phyloP scores from a whole-genome alignment of 208 protist genomes.

The Trypanosoma congolense region DNA sequence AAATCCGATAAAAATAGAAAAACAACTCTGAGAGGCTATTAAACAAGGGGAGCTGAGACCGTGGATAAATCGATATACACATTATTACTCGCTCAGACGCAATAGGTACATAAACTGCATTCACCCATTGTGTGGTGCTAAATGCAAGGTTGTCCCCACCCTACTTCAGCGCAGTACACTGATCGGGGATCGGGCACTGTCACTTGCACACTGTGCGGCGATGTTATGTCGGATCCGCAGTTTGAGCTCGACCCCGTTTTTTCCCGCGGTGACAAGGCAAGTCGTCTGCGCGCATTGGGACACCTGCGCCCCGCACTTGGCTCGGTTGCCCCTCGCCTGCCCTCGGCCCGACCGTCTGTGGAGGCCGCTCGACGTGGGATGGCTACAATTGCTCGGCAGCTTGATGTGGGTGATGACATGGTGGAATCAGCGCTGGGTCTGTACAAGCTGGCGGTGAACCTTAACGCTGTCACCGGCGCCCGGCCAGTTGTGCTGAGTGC shows the following conservation, averaged over 20 bases:
- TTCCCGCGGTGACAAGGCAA: constrained; percentile 24
- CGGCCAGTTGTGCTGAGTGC: constrained; percentile 67
- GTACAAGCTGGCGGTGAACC: constrained; percentile 67
- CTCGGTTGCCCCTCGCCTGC: constrained; percentile 12
- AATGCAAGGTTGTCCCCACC: constrained; percentile 70
- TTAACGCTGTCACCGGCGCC: constrained; percentile 75
- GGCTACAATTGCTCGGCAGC: constrained; percentile 59
- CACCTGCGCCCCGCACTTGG: constrained; percentile 48
- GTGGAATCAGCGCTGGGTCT: constrained; percentile 75
- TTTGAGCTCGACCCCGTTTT: constrained; percentile 83
- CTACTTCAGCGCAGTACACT: constrained; percentile 57
- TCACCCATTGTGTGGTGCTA: no score
- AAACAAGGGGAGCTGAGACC: no score
- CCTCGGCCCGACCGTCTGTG: constrained; percentile 47
- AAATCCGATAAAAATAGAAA: no score
- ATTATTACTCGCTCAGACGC: no score
- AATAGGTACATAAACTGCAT: no score
- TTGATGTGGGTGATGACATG: constrained; percentile 75
- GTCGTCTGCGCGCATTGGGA: constrained; percentile 20
- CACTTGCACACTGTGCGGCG: constrained; percentile 79
- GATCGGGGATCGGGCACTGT: constrained; percentile 55
- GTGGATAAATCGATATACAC: no score
- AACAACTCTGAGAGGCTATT: no score
- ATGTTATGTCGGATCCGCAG: constrained; percentile 62
- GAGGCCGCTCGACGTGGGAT: constrained; percentile 80